Conservation (phyloP, 257 asterid species). For the Salvia splendens region DNA sequence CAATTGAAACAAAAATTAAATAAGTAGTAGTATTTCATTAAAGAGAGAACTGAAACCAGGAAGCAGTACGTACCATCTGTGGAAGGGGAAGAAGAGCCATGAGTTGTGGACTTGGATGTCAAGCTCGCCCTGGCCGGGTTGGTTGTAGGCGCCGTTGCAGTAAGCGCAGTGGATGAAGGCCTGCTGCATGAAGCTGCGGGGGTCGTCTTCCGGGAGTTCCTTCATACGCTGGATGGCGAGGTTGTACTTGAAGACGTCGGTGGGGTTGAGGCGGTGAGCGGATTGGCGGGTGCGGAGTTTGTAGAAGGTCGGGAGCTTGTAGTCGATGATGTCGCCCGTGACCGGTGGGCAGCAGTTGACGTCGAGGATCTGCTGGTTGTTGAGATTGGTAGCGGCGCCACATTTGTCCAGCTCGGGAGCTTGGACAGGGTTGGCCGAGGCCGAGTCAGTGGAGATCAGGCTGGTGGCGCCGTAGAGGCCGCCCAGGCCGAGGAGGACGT, state of each 20-base stretch:
- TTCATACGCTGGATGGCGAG: background rate
- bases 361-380: background rate
- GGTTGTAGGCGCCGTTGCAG: conserved; percentile 9
- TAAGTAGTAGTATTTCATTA: no score
- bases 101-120: conserved; percentile 9
- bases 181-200: conserved; percentile 17
- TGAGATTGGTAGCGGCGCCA: conserved; percentile 12
- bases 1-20: no score
- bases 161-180: conserved; percentile 7
- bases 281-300: background rate
- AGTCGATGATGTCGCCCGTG: background rate
- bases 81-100: conserved; percentile 10
- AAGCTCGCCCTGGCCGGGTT: background rate
- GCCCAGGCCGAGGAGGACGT: conserved; percentile 5
- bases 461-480: conserved; percentile 21
- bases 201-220: background rate
- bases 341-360: conserved; percentile 15
- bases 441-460: background rate
- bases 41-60: no score
- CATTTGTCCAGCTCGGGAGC: conserved; percentile 16
- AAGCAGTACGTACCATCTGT: background rate
- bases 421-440: conserved; percentile 11
- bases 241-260: background rate
- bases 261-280: conserved; percentile 1
- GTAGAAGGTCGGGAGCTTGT: background rate